Evolutionary conservation across 2,329 filamentous ascomycete genomes (phyloP), one percentile per base, ranked within the genome.

Genomic region (Colletotrichum sp.): DNA sequence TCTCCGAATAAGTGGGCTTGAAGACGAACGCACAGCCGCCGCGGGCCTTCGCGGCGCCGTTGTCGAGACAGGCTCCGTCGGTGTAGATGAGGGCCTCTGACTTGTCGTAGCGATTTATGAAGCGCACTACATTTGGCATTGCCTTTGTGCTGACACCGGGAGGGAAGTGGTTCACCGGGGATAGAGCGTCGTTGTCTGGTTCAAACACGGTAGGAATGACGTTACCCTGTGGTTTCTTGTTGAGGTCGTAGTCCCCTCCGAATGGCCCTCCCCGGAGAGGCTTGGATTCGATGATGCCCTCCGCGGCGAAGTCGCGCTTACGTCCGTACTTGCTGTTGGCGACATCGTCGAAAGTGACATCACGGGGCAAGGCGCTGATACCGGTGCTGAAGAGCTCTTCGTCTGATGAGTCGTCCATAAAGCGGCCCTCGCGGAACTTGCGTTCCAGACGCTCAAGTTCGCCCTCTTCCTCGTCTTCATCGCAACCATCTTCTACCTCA

Each of bases 61-160:
- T 88, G 67, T 85, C 78, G 7, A 84, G 76, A 72, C 88, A 90
- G 0, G 86, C 84, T 5, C 88, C 88, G 77, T 88, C 87, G 0
- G 87, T 87, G 76, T 84, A 86, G 64, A 90, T 82, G 12, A 90
- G 83, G 18, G 82, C 75, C 18, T 82, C 75, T 7, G 74, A 28
- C 8, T 74, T 70, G 32, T 89, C 77, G 7, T 75, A 60, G 9
- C 62, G 80, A 78, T 84, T 82, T 27, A 85, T 80, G 71, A 78
- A 84, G 79, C 83, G 83, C 15, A 10, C 3, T 10, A 39, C 22
- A 8, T 34, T 9, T 4, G 48, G 61, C 6, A 30, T 74, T 8
- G 77, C 13, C 3, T 7, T 12, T 62, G 22, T 66, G 62, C 58
- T 52, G 7, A 25, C 66, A 28, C 15, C 12, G 56, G 78, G 78